These are phyloP conservation scores for Linnemannia elongata DNA, from an alignment of 192 early-diverging fungal species.

Conservation along the genomic window DNA sequence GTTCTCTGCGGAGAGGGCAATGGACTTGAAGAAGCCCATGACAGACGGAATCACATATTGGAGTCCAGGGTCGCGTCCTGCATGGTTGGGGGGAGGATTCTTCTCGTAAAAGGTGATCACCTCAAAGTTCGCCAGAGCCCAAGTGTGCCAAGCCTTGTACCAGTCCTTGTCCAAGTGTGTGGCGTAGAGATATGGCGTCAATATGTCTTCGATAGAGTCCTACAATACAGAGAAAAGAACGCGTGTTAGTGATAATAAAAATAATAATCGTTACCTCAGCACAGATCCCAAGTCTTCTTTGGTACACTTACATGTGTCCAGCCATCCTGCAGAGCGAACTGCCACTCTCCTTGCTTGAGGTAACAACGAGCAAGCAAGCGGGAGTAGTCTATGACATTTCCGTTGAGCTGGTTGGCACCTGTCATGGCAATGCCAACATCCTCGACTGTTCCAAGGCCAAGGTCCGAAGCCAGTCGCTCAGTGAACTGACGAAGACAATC, in stretches of 20 bases:
- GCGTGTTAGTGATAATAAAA: background rate
- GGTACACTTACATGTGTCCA: slow-evolving; percentile 52
- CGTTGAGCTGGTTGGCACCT: slow-evolving; percentile 57
- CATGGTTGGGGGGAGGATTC: slow-evolving; percentile 54
- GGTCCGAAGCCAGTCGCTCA: slow-evolving; percentile 76
- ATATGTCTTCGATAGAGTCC: slow-evolving; percentile 77
- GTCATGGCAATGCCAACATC: slow-evolving; percentile 66
- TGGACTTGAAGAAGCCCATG: slow-evolving; percentile 94
- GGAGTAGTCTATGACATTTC: slow-evolving; percentile 64
- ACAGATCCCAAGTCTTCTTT: background rate
- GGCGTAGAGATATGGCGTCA: slow-evolving; percentile 86
- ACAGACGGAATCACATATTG: slow-evolving; percentile 91
- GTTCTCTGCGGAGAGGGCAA: slow-evolving; percentile 86
- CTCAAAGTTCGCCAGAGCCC: slow-evolving; percentile 95
- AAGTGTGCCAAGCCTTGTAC: slow-evolving; percentile 98
- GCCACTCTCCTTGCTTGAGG: slow-evolving; percentile 97
- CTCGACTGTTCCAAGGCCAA: slow-evolving; percentile 69
- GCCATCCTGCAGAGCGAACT: slow-evolving; percentile 68
- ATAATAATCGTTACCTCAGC: background rate
- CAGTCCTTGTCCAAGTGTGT: slow-evolving; percentile 91
- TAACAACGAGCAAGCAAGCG: slow-evolving; percentile 85
- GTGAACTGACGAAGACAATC: slow-evolving; percentile 86
- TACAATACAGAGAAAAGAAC: slow-evolving; percentile 17
- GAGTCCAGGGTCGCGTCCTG: slow-evolving; percentile 58
- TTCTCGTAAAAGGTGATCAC: slow-evolving; percentile 83